Base-by-base conservation (phyloP, 2,329 filamentous ascomycete genomes). In the Blumeria hordei region DNA sequence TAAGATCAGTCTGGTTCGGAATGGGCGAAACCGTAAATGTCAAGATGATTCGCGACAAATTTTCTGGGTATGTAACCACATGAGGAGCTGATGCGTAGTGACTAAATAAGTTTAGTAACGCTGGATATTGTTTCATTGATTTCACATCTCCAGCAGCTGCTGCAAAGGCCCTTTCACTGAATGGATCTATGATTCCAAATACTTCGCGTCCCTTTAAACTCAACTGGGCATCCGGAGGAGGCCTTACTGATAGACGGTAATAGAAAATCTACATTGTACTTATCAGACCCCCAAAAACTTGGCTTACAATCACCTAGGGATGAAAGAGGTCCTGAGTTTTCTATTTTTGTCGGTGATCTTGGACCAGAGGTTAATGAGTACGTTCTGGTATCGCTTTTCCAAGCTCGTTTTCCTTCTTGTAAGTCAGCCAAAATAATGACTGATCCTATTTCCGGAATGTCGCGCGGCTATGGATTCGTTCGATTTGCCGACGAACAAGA, bases 351-450 rank as follows among this genome's bases (percentile, higher is more conserved):
- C 57, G 92, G 92, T 61, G 92, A 98, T 66, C 81, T 98, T 59
- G 92, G 92, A 58, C 92, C 93, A 7, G 92, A 98, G 70, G 92
- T 98, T 63, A 98, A 95, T 69, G 92, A 98, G 72, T 96, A 94
- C 65, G 90, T 96, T 56, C 75, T 98, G 57, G 90, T 96, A 55
- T 94, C 88, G 32, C 81, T 98, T 53, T 98, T 98, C 78, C 90
- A 96, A 72, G 83, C 81, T 66, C 87, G 90, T 58, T 98, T 94
- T 75, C 84, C 85, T 0, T 94, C 88, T 8, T 96, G 90, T 85
- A 96, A 96, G 75, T 94, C 88, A 39, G 92, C 92, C 65, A 98
- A 98, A 77, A 98, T 98, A 71, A 98, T 98, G 92, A 94, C 90
- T 58, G 92, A 98, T 66, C 90, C 92, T 58, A 92, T 96, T 71